Evolutionary conservation across 2,329 filamentous ascomycete species (phyloP).

Genomic region (Fusarium verticillioides): DNA sequence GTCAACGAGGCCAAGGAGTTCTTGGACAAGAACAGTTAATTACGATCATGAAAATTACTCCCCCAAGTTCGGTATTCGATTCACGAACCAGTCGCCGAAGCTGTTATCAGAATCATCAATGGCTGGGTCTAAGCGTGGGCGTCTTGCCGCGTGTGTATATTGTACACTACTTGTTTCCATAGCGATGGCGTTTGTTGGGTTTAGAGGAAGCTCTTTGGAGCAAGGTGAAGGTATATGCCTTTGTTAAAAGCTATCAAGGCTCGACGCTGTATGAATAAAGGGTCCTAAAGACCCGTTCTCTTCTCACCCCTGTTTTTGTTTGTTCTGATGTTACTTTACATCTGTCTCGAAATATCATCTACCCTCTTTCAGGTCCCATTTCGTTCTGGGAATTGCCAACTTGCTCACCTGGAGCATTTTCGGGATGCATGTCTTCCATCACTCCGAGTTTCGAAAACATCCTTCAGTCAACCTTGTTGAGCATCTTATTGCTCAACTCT

Average conservation of each 20-base stretch:
- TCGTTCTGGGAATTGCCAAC: background rate
- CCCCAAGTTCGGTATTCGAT: slow-evolving; percentile 2
- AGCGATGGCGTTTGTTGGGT: slow-evolving; percentile 57
- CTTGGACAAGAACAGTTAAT: slow-evolving; percentile 73
- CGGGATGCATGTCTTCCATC: background rate
- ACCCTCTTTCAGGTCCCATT: background rate
- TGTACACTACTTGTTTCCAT: slow-evolving; percentile 57
- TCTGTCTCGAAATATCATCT: background rate
- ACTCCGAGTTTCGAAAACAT: background rate
- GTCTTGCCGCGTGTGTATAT: slow-evolving; percentile 41
- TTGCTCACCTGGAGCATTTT: background rate
- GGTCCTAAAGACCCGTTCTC: slow-evolving; percentile 38
- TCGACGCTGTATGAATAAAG: slow-evolving; percentile 42
- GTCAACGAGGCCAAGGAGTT: slow-evolving; percentile 99
- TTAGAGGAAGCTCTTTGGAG: slow-evolving; percentile 40
- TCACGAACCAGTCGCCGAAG: background rate
- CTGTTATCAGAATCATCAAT: slow-evolving; percentile 21
- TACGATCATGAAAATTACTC: slow-evolving; percentile 16
- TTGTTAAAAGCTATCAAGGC: slow-evolving; percentile 33
- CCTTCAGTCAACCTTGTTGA: slow-evolving; percentile 25
- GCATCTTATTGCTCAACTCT: slow-evolving; percentile 20
- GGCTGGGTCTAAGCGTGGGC: slow-evolving; percentile 17
- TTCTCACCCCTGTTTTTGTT: slow-evolving; percentile 31
- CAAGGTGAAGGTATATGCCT: slow-evolving; percentile 34
- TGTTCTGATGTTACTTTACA: background rate